Base-by-base conservation (phyloP, 2,329 filamentous ascomycete species). In the Fusarium transvaalense region DNA sequence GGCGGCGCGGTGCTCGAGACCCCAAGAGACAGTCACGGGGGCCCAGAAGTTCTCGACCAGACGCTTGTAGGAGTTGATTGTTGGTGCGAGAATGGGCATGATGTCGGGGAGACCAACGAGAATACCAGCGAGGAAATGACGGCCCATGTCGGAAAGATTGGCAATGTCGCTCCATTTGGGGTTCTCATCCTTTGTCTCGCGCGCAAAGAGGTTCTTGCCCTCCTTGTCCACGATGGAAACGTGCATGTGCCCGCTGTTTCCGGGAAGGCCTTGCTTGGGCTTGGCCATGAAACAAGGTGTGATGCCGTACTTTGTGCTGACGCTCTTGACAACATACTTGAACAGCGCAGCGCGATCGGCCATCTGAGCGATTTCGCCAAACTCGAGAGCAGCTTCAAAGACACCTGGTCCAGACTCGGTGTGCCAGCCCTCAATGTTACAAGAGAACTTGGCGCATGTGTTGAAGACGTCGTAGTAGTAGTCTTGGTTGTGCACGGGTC, bases 41-140 rank as follows among this genome's bases (percentile, higher is more conserved):
- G 96, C 96, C 96, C 96, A 99, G 81, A 97, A 98, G 82, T 98
- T 98, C 83, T 99, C 96, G 4, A 99, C 96, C 1, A 99, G 86
- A 5, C 96, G 91, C 82, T 99, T 99, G 85, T 99, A 99, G 65
- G 93, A 97, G 85, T 99, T 99, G 76, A 99, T 88, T 1, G 93
- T 99, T 0, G 96, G 96, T 1, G 95, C 96, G 14, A 99, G 85
- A 61, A 98, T 84, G 1, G 96, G 96, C 96, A 99, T 99, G 71
- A 98, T 89, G 76, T 97, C 93, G 3, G 96, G 93, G 6, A 99
- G 86, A 15, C 95, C 96, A 25, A 93, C 91, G 0, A 99, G 85
- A 3, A 99, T 80, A 10, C 96, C 96, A 1, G 96, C 96, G 1
- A 99, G 88, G 82, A 99, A 99, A 72, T 98, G 91, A 13, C 95